Evolutionary conservation across 1,139 yeast species (phyloP).

Genomic region (Yamadazyma epiphylla): DNA sequence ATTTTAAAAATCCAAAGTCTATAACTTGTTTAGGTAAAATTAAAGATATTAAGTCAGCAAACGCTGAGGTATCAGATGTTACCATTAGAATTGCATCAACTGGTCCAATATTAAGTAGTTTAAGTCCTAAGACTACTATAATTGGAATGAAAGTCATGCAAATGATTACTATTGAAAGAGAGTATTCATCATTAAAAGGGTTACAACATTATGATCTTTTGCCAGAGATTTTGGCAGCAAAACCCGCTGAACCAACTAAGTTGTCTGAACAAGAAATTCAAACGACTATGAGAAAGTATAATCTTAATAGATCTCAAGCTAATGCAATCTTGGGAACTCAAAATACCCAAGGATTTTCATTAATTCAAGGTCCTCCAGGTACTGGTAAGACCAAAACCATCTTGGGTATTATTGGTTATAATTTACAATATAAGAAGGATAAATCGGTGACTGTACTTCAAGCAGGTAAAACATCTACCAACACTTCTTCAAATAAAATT

Average conservation of each 20-base stretch:
- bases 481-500: conserved; percentile 31
- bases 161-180: conserved; percentile 92
- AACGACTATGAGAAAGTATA: conserved; percentile 42
- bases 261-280: conserved; percentile 34
- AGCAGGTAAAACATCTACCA: conserved; percentile 3
- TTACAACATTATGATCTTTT: conserved; percentile 75
- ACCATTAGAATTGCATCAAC: conserved; percentile 63
- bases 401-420: conserved; percentile 81
- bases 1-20: conserved; percentile 25
- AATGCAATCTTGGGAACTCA: conserved; percentile 77
- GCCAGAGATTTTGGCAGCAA: conserved; percentile 60
- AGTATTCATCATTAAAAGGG: conserved; percentile 78
- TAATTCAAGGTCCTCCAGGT: conserved; percentile 98
- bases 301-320: conserved; percentile 86
- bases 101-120: conserved; percentile 47
- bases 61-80: conserved; percentile 65
- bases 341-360: conserved; percentile 68
- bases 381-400: conserved; percentile 98
- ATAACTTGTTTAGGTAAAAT: conserved; percentile 74
- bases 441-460: conserved; percentile 2
- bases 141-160: conserved; percentile 74
- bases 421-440: conserved; percentile 12
- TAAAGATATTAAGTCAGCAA: conserved; percentile 62
- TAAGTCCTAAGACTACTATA: conserved; percentile 63
- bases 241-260: conserved; percentile 43